Evolutionary conservation across 2,329 filamentous ascomycete species (phyloP).

Genomic region (Cladosporium cucumerinum): DNA sequence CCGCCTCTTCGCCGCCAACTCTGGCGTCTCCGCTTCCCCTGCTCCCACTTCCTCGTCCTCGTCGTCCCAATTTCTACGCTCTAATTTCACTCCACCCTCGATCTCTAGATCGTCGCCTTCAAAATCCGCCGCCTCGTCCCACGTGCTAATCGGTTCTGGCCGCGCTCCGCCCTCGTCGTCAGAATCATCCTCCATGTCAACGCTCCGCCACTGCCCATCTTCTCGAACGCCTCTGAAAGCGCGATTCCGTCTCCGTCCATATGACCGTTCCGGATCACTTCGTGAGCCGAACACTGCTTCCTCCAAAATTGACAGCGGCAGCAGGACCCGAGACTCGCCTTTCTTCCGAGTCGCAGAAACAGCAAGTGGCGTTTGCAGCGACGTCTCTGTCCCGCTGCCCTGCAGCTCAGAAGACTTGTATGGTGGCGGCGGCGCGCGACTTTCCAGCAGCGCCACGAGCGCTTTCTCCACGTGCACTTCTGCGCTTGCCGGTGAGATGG

Average conservation of each 20-base stretch:
- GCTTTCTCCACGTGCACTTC: constrained; percentile 54
- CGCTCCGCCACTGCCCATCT: constrained; percentile 41
- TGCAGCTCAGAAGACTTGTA: constrained; percentile 15
- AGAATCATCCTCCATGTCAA: constrained; percentile 46
- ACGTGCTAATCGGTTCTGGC: constrained; percentile 8
- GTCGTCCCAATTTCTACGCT: not conserved
- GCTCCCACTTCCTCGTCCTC: constrained; percentile 27
- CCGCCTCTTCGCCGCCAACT: constrained; percentile 48
- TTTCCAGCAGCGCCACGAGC: constrained; percentile 45
- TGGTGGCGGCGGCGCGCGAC: constrained; percentile 25
- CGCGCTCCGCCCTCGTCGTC: constrained; percentile 10
- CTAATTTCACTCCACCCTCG: constrained; percentile 4
- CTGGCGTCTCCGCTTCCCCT: constrained; percentile 50
- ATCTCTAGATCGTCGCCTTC: constrained; percentile 6
- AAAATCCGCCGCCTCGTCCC: constrained; percentile 10
- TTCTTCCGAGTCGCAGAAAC: constrained; percentile 35
- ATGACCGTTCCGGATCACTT: constrained; percentile 46
- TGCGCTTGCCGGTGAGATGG: constrained; percentile 33
- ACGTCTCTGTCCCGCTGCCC: constrained; percentile 28
- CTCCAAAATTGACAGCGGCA: constrained; percentile 52
- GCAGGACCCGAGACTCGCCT: constrained; percentile 50
- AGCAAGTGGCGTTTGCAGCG: not conserved
- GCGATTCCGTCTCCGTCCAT: constrained; percentile 47
- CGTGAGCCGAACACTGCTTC: constrained; percentile 48
- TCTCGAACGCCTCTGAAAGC: constrained; percentile 40